Evolutionary conservation across 2,329 filamentous ascomycete species (phyloP), one percentile per base, ranked within the genome.

Genomic region (Hypomyces perniciosus): DNA sequence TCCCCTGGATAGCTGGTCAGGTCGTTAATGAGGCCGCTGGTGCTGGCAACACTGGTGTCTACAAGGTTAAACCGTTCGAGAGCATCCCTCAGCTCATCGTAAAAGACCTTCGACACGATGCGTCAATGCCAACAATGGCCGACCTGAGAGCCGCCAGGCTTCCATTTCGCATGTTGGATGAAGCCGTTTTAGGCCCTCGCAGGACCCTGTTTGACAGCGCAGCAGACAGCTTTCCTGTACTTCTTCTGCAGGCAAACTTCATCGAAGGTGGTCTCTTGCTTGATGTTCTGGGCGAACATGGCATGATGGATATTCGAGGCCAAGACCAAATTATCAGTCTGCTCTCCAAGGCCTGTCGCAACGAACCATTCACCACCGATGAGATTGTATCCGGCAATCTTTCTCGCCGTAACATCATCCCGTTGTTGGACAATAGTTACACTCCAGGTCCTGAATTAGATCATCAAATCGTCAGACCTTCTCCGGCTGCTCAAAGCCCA

Each of bases 281-380:
- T 7, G 76, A 72, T 3, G 64, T 80, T 27, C 68, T 68, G 29
- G 69, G 65, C 6, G 70, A 78, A 27, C 79, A 82, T 55, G 67
- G 68, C 5, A 61, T 65, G 1, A 75, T 79, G 68, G 79, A 82
- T 49, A 74, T 76, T 63, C 68, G 67, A 1, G 78, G 76, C 2
- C 71, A 76, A 54, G 73, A 64, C 3, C 66, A 72, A 26, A 54
- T 78, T 12, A 75, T 79, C 12, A 52, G 61, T 3, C 68, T 77
- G 2, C 62, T 82, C 5, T 68, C 72, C 0, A 78, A 78, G 50
- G 76, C 75, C 0, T 79, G 76, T 48, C 61, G 59, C 1, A 59
- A 64, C 2, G 71, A 76, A 30, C n/a, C 53, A 0, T 79, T 78
- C 57, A 75, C 73, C 0, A 38, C 53, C 0, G 65, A 75, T 6